Evolutionary conservation across 345 rosid species (phyloP).

Genomic region (Acer campestre): DNA sequence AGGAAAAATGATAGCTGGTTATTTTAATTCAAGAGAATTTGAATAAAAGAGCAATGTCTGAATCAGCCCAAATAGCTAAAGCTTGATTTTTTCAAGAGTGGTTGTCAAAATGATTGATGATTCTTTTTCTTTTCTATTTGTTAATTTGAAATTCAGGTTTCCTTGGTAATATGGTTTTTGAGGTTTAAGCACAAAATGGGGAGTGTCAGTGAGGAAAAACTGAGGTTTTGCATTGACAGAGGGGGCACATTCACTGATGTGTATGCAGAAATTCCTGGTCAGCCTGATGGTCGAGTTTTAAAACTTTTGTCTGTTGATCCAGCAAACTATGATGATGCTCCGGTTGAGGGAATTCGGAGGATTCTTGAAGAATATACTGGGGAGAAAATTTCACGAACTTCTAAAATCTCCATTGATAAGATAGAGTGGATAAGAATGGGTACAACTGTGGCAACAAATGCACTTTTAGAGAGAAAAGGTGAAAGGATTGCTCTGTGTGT

Average conservation of each 20-base stretch:
- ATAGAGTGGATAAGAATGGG: slow-evolving; percentile 99
- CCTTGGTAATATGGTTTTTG: slow-evolving; percentile 3
- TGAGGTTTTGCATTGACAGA: slow-evolving; percentile 87
- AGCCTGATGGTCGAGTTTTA: slow-evolving; percentile 65
- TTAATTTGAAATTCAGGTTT: slow-evolving; percentile 16
- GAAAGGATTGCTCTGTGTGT: slow-evolving; percentile 92
- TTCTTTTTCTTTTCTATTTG: not conserved
- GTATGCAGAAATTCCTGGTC: slow-evolving; percentile 93
- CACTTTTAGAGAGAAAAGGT: slow-evolving; percentile 92
- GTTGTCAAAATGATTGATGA: not conserved
- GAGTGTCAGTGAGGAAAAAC: slow-evolving; percentile 48
- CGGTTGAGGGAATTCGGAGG: slow-evolving; percentile 90
- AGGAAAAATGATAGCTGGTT: not conserved
- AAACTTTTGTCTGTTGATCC: slow-evolving; percentile 97
- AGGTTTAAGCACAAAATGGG: slow-evolving; percentile 44
- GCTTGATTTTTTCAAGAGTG: not conserved
- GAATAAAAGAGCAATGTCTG: not conserved
- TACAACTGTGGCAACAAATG: slow-evolving; percentile 94
- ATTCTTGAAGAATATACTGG: slow-evolving; percentile 82
- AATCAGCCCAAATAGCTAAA: not conserved
- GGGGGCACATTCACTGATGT: slow-evolving; percentile 98
- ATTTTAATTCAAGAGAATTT: not conserved
- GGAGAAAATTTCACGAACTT: slow-evolving; percentile 60
- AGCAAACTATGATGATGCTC: slow-evolving; percentile 92
- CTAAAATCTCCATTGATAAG: slow-evolving; percentile 82